Evolutionary conservation across 2,329 filamentous ascomycete species (phyloP), one percentile per base, ranked within the genome.

Genomic region (Trichoderma koningii): DNA sequence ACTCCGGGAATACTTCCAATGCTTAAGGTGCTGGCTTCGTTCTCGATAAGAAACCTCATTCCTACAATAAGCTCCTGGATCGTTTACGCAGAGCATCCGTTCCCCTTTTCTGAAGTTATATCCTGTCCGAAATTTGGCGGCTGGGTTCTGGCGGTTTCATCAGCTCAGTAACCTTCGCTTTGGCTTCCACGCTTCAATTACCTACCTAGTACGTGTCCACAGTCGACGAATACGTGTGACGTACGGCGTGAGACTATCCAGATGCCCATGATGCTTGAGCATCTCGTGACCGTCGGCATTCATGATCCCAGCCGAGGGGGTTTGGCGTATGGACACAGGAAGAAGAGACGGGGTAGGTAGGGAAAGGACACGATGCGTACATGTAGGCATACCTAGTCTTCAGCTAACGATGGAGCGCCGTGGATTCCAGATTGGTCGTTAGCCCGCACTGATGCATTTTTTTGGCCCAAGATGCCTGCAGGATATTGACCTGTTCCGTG

Each of bases 391-490:
- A 14, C 14, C 23, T 30, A 38, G 50, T 21, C 17, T 52, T 61
- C 57, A 61, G 57, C 57, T 61, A 34, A 34, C 38, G 44, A 44
- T 10, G 38, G 23, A 14, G 21, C 14, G 23, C 47, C 30, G 47
- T 44, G 30, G 12, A n/a, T 23, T 48, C 41, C 57, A n/a, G n/a
- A 52, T 52, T 30, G 21, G 57, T 61, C 57, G 41, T n/a, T 34
- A 61, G 57, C 48, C 47, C 21, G 23, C 47, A 4, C 30, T 44
- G 34, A 34, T 38, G 47, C 48, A 44, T 3, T 6, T 52, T 34
- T 44, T 52, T 52, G 51, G 57, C 21, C 5, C 47, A 45, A 45
- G 26, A 17, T 44, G n/a, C 42, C 17, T 44, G 42, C 41, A 21
- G 45, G 15, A 34, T 34, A 38, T 38, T 7, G 14, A 23, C 23